Conservation (phyloP, 2,329 filamentous ascomycete genomes). For the Pseudocercospora vitis region DNA sequence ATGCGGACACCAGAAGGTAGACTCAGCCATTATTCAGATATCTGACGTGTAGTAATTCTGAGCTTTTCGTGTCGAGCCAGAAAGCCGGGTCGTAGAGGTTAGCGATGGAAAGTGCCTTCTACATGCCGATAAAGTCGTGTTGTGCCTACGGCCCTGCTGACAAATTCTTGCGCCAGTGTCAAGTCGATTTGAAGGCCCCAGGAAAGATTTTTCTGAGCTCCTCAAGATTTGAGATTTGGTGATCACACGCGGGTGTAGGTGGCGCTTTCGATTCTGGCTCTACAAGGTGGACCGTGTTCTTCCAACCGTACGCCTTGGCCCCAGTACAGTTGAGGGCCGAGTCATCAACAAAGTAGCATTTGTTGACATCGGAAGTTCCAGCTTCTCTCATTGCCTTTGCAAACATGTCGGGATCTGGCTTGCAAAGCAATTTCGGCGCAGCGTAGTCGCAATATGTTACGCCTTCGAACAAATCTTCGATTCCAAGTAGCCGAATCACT, state of each 20-base stretch:
- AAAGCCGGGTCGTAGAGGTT: no score
- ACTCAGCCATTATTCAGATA: no score
- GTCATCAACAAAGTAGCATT: constrained; percentile 96
- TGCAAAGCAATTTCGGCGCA: constrained; percentile 73
- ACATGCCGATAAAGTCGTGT: not conserved
- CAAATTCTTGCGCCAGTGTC: constrained; percentile 7
- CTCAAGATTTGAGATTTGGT: constrained; percentile 72
- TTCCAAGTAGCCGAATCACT: constrained; percentile 74
- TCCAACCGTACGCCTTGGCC: constrained; percentile 81
- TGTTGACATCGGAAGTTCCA: constrained; percentile 62
- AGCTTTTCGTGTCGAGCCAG: no score
- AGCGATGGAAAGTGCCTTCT: no score
- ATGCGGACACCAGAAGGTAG: no score
- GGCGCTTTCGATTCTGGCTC: constrained; percentile 70
- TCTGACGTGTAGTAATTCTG: not conserved
- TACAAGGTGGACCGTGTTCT: constrained; percentile 71
- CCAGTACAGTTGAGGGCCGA: constrained; percentile 78
- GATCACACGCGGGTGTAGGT: constrained; percentile 60
- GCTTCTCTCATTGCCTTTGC: constrained; percentile 86
- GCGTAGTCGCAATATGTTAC: constrained; percentile 93
- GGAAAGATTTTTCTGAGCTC: constrained; percentile 77
- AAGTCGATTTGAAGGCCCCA: constrained; percentile 71
- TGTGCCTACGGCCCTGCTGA: not conserved
- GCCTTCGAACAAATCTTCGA: constrained; percentile 91
- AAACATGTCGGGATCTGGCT: constrained; percentile 81